These are phyloP conservation scores for Saccharomycopsis malanga DNA, from an alignment of 805 yeast species.

Conservation along the genomic window DNA sequence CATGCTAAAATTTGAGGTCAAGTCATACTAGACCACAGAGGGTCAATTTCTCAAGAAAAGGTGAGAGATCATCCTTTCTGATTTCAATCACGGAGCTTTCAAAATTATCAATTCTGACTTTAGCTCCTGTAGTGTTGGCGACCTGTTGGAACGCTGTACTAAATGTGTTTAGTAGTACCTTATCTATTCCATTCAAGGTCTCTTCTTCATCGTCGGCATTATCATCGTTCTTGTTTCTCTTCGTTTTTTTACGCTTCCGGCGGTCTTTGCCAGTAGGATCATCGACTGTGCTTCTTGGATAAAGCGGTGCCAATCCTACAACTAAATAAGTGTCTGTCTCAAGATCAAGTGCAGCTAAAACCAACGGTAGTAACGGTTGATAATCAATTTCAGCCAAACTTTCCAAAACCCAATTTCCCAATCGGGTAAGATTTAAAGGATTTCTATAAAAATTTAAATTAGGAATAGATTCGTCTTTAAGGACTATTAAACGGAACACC, in stretches of 20 bases:
- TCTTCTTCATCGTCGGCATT: conserved; percentile 24
- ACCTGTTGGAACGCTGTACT: conserved; percentile 89
- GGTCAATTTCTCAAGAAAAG: conserved; percentile 80
- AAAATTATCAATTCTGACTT: conserved; percentile 86
- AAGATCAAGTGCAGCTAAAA: conserved; percentile 75
- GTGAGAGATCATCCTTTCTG: conserved; percentile 75
- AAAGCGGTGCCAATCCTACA: conserved; percentile 82
- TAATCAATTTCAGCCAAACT: conserved; percentile 75
- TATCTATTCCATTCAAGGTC: conserved; percentile 28
- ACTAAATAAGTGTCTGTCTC: conserved; percentile 74
- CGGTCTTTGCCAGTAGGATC: conserved; percentile 29
- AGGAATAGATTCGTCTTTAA: conserved; percentile 68
- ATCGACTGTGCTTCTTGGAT: conserved; percentile 39
- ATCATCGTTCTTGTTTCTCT: conserved; percentile 27
- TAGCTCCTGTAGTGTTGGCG: conserved; percentile 77
- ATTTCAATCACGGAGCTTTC: conserved; percentile 92
- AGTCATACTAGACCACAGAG: conserved; percentile 62
- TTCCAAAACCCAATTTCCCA: conserved; percentile 89
- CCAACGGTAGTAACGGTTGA: conserved; percentile 63
- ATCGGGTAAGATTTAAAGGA: conserved; percentile 75
- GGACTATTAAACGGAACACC: conserved; percentile 76
- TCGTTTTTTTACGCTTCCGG: conserved; percentile 26
- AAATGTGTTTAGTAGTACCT: conserved; percentile 65
- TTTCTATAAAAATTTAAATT: conserved; percentile 72
- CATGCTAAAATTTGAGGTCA: too few relatives aligned